A percentile compares a stretch with the other conserved stretches of the same genome.
These are phyloP conservation scores for Russula ochroleuca DNA, from an alignment of 768 basidiomycete genomes.

Conservation along the genomic window DNA sequence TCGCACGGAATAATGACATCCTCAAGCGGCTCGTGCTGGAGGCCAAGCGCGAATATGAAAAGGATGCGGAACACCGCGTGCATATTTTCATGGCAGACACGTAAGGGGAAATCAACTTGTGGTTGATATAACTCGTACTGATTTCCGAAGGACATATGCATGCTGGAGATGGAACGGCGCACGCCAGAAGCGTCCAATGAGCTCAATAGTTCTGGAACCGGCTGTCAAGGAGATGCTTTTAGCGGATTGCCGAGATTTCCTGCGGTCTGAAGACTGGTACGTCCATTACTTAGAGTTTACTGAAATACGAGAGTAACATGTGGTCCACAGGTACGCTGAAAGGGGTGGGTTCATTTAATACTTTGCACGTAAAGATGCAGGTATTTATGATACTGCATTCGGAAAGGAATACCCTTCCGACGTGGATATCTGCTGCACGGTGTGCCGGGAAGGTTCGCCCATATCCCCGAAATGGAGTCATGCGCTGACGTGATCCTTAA, in stretches of 20 bases:
- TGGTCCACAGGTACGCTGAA: conserved; percentile 71
- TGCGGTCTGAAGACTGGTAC: conserved; percentile 80
- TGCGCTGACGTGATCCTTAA: conserved; percentile 34
- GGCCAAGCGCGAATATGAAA: conserved; percentile 85
- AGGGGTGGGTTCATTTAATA: conserved; percentile 52
- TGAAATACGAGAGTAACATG: conserved; percentile 11
- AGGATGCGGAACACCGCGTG: conserved; percentile 86
- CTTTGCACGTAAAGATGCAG: conserved; percentile 9
- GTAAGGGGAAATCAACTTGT: conserved; percentile 46
- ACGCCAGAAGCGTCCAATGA: conserved; percentile 84
- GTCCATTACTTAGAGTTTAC: conserved; percentile 33
- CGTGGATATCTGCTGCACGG: conserved; percentile 82
- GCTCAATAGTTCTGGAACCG: conserved; percentile 86
- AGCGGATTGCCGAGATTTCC: conserved; percentile 80
- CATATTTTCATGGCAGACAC: conserved; percentile 87
- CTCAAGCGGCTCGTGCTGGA: conserved; percentile 82
- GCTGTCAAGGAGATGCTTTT: conserved; percentile 90
- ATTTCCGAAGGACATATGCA: conserved; percentile 50
- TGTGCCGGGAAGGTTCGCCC: conserved; percentile 71
- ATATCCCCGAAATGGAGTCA: conserved; percentile 3
- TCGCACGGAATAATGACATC: conserved; percentile 84
- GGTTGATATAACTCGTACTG: conserved; percentile 21
- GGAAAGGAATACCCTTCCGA: conserved; percentile 78
- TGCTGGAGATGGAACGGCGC: conserved; percentile 90
- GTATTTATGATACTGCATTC: conserved; percentile 13